Base-by-base conservation (phyloP, 208 protist genomes). In the Angomonas deanei region DNA sequence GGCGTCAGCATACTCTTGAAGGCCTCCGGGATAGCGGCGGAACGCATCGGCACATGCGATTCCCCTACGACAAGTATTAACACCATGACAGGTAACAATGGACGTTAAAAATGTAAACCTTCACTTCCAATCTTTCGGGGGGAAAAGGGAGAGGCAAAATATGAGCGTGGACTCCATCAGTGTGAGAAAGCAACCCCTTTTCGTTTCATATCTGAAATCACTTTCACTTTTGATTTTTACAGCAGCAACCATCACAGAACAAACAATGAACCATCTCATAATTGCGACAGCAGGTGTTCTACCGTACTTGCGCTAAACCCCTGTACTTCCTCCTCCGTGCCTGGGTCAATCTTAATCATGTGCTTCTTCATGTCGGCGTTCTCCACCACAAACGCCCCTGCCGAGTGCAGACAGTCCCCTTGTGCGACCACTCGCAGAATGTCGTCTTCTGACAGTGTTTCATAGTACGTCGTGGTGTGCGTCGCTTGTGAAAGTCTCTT, bases 41-140 rank as follows among this genome's bases (percentile, higher is more conserved):
- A 78, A 15, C 98, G 80, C 70, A 99, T 93, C 24, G 99, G 99
- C 32, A 99, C 97, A 77, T 99, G 97, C n/a, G 99, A 64, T 70
- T 99, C 99, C 17, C 99, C 99, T 34, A 99, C 86, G 3, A 99
- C 94, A 21, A 99, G 88, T 10, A 99, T 94, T 11, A 99, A 82
- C 66, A 98, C 84, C 84, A 92, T 94, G 24, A 19, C 19, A 19
- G 4, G n/a, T n/a, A n/a, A n/a, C n/a, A n/a, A n/a, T n/a, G n/a
- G n/a, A n/a, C n/a, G n/a, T n/a, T n/a, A n/a, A n/a, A n/a, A n/a
- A n/a, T n/a, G n/a, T n/a, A n/a, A n/a, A n/a, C n/a, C n/a, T n/a
- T n/a, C n/a, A n/a, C 10, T 59, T 24, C 34, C 11, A 46, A 56
- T 28, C 47, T 34, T 52, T 54, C 17, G 34, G 23, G 48, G 50